Evolutionary conservation across 1,139 yeast species (phyloP).

Genomic region (Meyerozyma carpophila): DNA sequence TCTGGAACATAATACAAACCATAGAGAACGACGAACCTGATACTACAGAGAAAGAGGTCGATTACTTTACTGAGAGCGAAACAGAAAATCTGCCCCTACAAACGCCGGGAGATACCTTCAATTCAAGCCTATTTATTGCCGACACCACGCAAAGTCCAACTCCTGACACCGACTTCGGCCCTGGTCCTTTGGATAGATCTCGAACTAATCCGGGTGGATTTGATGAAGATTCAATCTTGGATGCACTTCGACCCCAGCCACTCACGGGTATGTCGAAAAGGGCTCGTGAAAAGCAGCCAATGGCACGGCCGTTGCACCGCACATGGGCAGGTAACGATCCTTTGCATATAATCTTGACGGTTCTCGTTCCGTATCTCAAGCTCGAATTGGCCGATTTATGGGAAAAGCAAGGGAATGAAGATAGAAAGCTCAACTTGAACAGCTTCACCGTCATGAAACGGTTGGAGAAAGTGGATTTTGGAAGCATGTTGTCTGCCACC

Average conservation of each 20-base stretch:
- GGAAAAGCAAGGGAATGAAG: constrained; percentile 6
- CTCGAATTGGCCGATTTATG: constrained; percentile 33
- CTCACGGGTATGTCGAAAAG: constrained; percentile 62
- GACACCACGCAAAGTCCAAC: neutral
- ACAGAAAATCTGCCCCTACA: neutral
- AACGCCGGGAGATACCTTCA: neutral
- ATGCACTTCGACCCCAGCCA: constrained; percentile 33
- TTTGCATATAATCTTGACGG: constrained; percentile 37
- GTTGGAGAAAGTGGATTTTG: constrained; percentile 32
- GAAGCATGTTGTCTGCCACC: constrained; percentile 14
- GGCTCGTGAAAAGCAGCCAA: constrained; percentile 55
- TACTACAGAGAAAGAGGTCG: neutral
- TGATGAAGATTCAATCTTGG: constrained; percentile 19
- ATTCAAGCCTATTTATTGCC: neutral
- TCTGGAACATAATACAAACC: constrained; percentile 27
- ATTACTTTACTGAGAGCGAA: neutral
- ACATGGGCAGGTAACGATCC: constrained; percentile 63
- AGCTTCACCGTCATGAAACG: constrained; percentile 31
- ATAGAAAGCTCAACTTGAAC: constrained; percentile 19
- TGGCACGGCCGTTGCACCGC: constrained; percentile 41
- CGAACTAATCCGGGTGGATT: neutral
- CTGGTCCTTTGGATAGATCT: neutral
- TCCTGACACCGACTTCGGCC: neutral
- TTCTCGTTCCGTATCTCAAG: constrained; percentile 37
- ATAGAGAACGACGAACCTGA: constrained; percentile 13